phyloP scores from a whole-genome alignment of 176 grass and related monocot genomes.

The Oryza nivara region DNA sequence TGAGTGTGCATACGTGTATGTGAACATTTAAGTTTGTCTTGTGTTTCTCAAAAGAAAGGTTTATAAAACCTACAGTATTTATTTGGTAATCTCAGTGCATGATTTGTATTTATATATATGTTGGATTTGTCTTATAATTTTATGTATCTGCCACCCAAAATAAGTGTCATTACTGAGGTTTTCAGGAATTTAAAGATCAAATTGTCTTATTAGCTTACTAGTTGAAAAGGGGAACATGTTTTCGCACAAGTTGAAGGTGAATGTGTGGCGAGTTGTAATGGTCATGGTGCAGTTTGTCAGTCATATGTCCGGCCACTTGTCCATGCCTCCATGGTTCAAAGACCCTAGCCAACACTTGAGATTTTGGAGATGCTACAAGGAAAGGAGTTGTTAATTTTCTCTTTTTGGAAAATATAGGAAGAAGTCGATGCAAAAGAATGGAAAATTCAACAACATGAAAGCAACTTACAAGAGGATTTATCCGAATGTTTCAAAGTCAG shows the following conservation, averaged over 20 bases:
- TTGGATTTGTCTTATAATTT: neutral
- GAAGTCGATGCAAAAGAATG: neutral
- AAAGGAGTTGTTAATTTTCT: neutral
- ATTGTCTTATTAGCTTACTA: neutral
- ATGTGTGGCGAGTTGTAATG: neutral
- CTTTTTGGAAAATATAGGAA: neutral
- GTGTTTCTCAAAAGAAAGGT: too few species aligned
- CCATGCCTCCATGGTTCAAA: neutral
- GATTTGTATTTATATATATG: neutral
- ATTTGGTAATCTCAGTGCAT: neutral
- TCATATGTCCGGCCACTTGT: neutral
- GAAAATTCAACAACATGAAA: neutral
- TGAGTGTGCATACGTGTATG: too few species aligned
- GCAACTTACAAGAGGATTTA: too few species aligned
- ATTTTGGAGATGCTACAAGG: neutral
- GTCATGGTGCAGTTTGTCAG: neutral
- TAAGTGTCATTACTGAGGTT: neutral
- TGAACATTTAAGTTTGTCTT: too few species aligned
- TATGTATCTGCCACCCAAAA: neutral
- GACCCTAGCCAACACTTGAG: neutral
- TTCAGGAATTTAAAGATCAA: too few species aligned
- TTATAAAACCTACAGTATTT: too few species aligned
- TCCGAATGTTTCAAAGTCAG: too few species aligned
- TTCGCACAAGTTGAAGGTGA: neutral
- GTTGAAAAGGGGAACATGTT: neutral